Conservation (phyloP, 768 basidiomycete species). For the Boletus pseudo-olivaceus region DNA sequence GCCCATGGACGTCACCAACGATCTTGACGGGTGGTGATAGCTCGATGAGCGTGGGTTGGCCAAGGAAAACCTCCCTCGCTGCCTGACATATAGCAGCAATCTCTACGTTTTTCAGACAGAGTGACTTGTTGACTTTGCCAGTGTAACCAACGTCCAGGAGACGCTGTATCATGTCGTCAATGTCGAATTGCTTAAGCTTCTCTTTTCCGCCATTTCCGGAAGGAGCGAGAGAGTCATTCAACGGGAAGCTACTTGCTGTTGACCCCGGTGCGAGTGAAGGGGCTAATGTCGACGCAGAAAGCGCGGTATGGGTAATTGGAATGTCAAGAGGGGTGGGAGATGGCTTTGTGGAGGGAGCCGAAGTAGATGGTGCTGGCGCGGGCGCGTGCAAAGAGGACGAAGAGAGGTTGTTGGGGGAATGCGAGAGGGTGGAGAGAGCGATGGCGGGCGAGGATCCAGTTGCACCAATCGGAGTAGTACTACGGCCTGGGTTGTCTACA, state of each 20-base stretch:
- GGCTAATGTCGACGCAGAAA: slow-evolving; percentile 60
- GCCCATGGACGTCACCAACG: slow-evolving; percentile 98
- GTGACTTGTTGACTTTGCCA: slow-evolving; percentile 95
- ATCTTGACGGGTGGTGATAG: slow-evolving; percentile 98
- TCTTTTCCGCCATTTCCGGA: slow-evolving; percentile 47
- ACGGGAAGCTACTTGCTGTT: slow-evolving; percentile 36
- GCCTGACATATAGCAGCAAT: slow-evolving; percentile 93
- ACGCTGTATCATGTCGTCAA: slow-evolving; percentile 97
- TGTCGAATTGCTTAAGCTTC: slow-evolving; percentile 73
- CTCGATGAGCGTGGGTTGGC: slow-evolving; percentile 95
- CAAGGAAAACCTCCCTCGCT: slow-evolving; percentile 93
- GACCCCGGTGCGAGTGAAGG: slow-evolving; percentile 51
- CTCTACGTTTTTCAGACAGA: slow-evolving; percentile 94
- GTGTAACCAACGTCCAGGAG: slow-evolving; percentile 96
- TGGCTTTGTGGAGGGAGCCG: slow-evolving; percentile 34
- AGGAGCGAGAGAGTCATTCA: slow-evolving; percentile 34
- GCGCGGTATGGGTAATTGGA: slow-evolving; percentile 79
- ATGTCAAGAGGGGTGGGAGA: slow-evolving; percentile 66
- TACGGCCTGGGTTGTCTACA: slow-evolving; percentile 30
- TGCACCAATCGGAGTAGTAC: slow-evolving; percentile 39
- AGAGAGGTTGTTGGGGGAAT: slow-evolving; percentile 38
- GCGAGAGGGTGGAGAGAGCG: slow-evolving; percentile 38
- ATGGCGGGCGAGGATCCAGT: slow-evolving; percentile 27
- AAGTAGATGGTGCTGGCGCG: slow-evolving; percentile 6
- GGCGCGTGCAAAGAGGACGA: slow-evolving; percentile 37